Evolutionary conservation across 139 green algal genomes (phyloP).

Genomic region (Tetradesmus obliquus): DNA sequence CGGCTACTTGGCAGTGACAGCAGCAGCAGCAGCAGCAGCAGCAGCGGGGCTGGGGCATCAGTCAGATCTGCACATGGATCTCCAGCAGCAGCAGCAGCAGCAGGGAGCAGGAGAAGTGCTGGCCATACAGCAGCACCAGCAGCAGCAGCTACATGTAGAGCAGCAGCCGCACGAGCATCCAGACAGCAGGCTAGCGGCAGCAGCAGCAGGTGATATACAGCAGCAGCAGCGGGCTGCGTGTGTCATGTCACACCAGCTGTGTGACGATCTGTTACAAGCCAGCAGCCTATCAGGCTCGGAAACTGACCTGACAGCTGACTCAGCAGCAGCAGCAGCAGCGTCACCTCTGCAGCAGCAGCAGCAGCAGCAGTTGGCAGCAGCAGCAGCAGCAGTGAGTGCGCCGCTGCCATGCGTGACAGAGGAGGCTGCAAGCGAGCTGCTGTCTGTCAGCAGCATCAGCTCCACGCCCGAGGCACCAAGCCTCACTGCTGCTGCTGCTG

Average conservation of each 20-base stretch:
- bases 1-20: neutral
- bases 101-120: neutral
- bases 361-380: neutral
- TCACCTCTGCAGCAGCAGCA: neutral
- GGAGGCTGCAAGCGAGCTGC: neutral
- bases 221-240: neutral
- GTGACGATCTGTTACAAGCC: neutral
- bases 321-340: neutral
- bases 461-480: neutral
- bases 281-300: neutral
- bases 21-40: constrained; percentile 34
- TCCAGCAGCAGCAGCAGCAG: constrained; percentile 19
- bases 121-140: neutral
- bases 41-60: neutral
- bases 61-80: neutral
- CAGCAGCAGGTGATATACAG: neutral
- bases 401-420: neutral
- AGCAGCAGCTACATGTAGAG: neutral
- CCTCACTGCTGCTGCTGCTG: neutral
- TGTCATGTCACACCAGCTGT: neutral
- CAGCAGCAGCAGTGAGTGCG: neutral
- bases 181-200: neutral
- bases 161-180: neutral
- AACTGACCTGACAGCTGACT: neutral
- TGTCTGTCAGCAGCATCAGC: neutral